Evolutionary conservation across 768 basidiomycete species (phyloP).

Genomic region (Clathrus columnatus): DNA sequence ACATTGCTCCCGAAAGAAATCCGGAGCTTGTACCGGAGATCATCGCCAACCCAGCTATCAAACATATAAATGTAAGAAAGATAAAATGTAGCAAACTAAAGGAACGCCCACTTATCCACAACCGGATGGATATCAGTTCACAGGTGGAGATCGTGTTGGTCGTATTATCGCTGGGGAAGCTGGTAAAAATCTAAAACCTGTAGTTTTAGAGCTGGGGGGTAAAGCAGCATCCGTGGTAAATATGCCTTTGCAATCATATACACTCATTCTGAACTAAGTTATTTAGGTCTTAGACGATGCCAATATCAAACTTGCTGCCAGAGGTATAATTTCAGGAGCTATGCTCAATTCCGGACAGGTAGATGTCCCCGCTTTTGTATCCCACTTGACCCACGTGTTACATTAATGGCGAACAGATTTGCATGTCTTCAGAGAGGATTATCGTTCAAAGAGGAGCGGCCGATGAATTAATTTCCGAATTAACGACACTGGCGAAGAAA

Average conservation of each 20-base stretch:
- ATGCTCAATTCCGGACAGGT: slow-evolving; percentile 36
- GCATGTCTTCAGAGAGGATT: slow-evolving; percentile 53
- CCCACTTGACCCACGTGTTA: too few relatives aligned
- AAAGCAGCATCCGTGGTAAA: slow-evolving; percentile 44
- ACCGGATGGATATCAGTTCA: slow-evolving; percentile 30
- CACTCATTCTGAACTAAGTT: background rate
- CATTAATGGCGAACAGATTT: slow-evolving; percentile 29
- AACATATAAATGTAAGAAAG: slow-evolving; percentile 40
- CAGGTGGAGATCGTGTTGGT: slow-evolving; percentile 47
- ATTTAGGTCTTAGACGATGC: slow-evolving; percentile 43
- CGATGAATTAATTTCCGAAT: slow-evolving; percentile 25
- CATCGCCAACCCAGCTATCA: slow-evolving; percentile 45
- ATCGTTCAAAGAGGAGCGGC: slow-evolving; percentile 38
- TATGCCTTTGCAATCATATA: background rate
- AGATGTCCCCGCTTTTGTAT: too few relatives aligned
- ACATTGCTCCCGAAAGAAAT: slow-evolving; percentile 34
- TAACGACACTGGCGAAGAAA: slow-evolving; percentile 24
- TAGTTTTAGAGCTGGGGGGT: slow-evolving; percentile 47
- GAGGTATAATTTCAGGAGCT: slow-evolving; percentile 36
- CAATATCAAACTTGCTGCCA: slow-evolving; percentile 43
- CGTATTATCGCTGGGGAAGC: slow-evolving; percentile 45
- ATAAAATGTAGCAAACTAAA: too few relatives aligned
- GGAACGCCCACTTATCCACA: too few relatives aligned
- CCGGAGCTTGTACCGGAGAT: slow-evolving; percentile 40
- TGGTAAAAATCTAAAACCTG: slow-evolving; percentile 47